Percentiles rank a stretch among this genome's conserved stretches.
Conservation (phyloP, 495 filamentous ascomycete species). For the Lineolata rhizophorae region DNA sequence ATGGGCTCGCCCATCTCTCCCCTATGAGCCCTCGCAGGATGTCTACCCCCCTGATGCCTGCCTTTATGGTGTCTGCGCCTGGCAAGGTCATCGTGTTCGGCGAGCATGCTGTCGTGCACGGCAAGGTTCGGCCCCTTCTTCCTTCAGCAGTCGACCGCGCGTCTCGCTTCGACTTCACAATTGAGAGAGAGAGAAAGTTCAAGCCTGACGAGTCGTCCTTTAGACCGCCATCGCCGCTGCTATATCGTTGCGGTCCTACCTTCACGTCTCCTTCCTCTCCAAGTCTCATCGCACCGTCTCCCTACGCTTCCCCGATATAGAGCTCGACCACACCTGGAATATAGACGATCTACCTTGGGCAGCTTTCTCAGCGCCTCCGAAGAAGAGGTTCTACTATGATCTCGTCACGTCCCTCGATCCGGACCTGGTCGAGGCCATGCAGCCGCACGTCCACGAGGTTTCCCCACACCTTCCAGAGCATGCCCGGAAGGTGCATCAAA, state of each 20-base stretch:
- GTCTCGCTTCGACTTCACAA: too few relatives aligned
- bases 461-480: conserved; percentile 39
- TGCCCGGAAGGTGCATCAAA: conserved; percentile 55
- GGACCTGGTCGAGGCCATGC: conserved; percentile 53
- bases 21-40: conserved; percentile 10
- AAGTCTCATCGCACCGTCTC: conserved; percentile 71
- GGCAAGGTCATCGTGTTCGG: conserved; percentile 96
- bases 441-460: conserved; percentile 49
- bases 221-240: conserved; percentile 81
- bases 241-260: conserved; percentile 84
- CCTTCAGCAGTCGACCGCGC: conserved; percentile 1
- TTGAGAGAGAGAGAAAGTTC: too few relatives aligned
- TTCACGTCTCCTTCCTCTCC: conserved; percentile 75
- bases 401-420: conserved; percentile 65
- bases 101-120: conserved; percentile 90
- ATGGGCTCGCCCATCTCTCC: too few relatives aligned
- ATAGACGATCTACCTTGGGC: conserved; percentile 78
- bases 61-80: conserved; percentile 94
- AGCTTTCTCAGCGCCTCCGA: conserved; percentile 50
- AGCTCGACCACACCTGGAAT: conserved; percentile 72
- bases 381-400: conserved; percentile 87
- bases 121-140: conserved; percentile 33
- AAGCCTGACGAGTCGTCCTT: too few relatives aligned
- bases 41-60: conserved; percentile 34
- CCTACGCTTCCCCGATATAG: conserved; percentile 70